A percentile compares a stretch with the other conserved stretches of the same genome.
Conservation (phyloP, 169 alveolate genomes). For the Besnoitia besnoiti region DNA sequence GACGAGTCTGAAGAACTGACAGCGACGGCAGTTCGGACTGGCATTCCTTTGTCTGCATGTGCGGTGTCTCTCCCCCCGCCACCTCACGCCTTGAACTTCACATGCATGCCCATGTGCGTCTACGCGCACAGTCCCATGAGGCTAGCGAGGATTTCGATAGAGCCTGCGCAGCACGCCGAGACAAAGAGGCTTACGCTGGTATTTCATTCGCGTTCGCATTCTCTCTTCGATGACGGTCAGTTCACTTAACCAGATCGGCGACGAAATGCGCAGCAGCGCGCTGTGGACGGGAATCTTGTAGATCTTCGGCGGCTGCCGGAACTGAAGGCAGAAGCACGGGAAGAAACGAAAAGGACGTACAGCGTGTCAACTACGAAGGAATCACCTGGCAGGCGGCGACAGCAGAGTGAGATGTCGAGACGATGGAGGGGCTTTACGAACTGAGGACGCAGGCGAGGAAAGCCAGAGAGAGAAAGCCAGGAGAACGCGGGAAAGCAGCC, state of each 20-base stretch:
- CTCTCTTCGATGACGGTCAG: conserved; percentile 44
- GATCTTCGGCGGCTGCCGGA: not conserved
- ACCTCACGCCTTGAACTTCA: too few relatives aligned
- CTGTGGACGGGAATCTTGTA: conserved; percentile 60
- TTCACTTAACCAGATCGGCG: conserved; percentile 50
- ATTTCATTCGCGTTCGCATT: not conserved
- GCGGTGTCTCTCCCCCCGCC: too few relatives aligned
- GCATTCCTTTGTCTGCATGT: too few relatives aligned
- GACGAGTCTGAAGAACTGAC: too few relatives aligned
- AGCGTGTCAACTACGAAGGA: too few relatives aligned
- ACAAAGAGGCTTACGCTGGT: not conserved
- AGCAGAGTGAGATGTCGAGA: too few relatives aligned
- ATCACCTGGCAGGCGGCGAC: too few relatives aligned
- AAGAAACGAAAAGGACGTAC: not conserved
- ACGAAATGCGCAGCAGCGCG: conserved; percentile 42
- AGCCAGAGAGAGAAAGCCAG: not conserved
- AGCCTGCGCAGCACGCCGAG: not conserved
- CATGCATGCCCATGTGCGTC: not conserved
- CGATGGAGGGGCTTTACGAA: too few relatives aligned
- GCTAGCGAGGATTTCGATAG: not conserved
- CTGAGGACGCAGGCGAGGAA: too few relatives aligned
- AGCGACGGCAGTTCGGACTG: too few relatives aligned
- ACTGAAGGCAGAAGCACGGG: not conserved
- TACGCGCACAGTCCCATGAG: not conserved
- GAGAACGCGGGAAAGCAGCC: not conserved